Base-by-base conservation (phyloP, 2,329 filamentous ascomycete genomes). In the Dactylonectria estremocensis region DNA sequence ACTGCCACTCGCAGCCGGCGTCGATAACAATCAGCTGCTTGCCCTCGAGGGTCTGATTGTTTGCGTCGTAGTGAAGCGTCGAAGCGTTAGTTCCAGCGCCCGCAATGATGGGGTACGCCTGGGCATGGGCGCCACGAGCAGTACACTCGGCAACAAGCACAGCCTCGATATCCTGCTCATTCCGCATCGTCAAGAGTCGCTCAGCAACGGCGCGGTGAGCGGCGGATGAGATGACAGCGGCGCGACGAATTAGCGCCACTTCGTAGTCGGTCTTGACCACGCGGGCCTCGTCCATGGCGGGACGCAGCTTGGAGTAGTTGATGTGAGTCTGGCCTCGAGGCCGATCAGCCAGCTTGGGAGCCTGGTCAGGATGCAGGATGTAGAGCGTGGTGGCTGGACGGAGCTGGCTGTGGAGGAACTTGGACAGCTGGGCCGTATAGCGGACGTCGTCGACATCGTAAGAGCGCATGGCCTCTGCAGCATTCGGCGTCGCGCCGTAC, bases 81-180 rank as follows among this genome's bases (percentile, higher is more conserved):
- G 92, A 91, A 6, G 93, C 95, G 77, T 96, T 96, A n/a, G 85
- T 78, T 1, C 95, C 95, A 1, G 92, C 90, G 2, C 93, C 95
- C 52, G 93, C 94, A 73, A 99, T 98, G n/a, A 95, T 89, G 53
- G 91, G 89, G 78, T 99, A 99, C 0, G 95, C 91, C 83, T 97
- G 93, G 57, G 89, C 85, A 70, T 92, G 92, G 3, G 93, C 92
- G 69, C 92, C 93, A 59, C 88, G 85, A 8, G 91, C 87, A 56
- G 93, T 90, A 78, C 94, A 97, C 22, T 89, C 88, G 37, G 89
- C 87, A 24, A 91, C 84, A 77, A 97, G 97, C 11, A 91, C 83
- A 49, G 93, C 94, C 77, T 97, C 93, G 28, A 97, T 88, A 73
- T 98, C 90, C 40, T 93, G 89, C 83, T 99, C 95, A 73, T 93